phyloP scores from a whole-genome alignment of 2,329 filamentous ascomycete species.

The Sclerotinia sclerotiorum region DNA sequence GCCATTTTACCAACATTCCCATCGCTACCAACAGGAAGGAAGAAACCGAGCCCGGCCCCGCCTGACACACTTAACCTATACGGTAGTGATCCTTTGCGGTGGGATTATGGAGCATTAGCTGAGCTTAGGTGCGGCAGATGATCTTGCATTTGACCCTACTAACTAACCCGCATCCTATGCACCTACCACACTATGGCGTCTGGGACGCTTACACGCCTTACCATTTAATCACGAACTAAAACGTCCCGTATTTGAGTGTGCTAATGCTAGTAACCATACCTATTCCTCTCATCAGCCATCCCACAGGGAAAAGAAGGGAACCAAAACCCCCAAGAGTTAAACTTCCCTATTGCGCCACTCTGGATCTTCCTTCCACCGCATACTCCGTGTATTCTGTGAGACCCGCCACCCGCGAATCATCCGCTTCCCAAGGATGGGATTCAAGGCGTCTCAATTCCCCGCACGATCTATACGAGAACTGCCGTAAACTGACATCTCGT shows the following conservation, averaged over 20 bases:
- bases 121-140: neutral
- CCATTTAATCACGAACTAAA: neutral
- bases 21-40: neutral
- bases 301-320: neutral
- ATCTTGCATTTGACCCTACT: neutral
- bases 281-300: neutral
- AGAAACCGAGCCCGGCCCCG: neutral
- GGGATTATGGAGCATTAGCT: neutral
- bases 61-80: neutral
- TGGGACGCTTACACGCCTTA: neutral
- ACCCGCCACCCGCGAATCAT: neutral
- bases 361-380: neutral
- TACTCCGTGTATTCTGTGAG: neutral
- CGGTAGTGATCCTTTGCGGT: neutral
- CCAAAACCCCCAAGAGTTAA: neutral
- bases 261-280: neutral
- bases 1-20: neutral
- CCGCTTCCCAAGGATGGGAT: neutral
- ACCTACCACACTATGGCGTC: slow-evolving; percentile 11
- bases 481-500: slow-evolving; percentile 7
- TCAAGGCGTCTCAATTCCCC: neutral
- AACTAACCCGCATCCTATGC: neutral
- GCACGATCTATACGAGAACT: slow-evolving; percentile 17
- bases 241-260: neutral
- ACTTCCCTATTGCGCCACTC: neutral